A percentile compares a stretch with the other conserved stretches of the same genome.
These are phyloP conservation scores for Brachypodium distachyon DNA, from an alignment of 202 grass and related monocot species.

Conservation along the genomic window DNA sequence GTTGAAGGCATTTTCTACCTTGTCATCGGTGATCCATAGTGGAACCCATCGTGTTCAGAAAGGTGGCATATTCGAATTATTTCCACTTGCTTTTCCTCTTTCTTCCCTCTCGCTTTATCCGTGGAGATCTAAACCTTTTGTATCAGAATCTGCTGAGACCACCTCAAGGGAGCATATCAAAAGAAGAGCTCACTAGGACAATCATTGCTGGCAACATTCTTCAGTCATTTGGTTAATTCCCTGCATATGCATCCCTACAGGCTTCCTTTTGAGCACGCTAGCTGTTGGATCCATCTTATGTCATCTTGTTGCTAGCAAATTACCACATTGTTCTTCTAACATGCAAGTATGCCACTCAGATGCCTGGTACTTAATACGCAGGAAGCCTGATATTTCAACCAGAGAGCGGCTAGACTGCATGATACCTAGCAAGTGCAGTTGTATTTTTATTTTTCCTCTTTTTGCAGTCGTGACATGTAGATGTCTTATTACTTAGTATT, in stretches of 20 bases:
- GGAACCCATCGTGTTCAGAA: slow-evolving; percentile 25
- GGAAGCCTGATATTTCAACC: neutral
- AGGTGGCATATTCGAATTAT: slow-evolving; percentile 47
- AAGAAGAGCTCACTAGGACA: slow-evolving; percentile 37
- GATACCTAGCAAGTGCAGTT: slow-evolving; percentile 1
- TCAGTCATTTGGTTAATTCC: slow-evolving; percentile 45
- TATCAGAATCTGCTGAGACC: slow-evolving; percentile 43
- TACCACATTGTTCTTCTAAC: neutral
- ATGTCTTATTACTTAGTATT: neutral
- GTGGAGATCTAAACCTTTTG: slow-evolving; percentile 34
- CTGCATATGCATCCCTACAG: slow-evolving; percentile 25
- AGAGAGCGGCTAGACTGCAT: neutral
- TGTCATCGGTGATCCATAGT: neutral
- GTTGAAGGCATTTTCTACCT: slow-evolving; percentile 1
- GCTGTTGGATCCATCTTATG: slow-evolving; percentile 8
- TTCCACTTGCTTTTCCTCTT: slow-evolving; percentile 10
- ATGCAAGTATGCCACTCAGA: neutral
- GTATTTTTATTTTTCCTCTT: slow-evolving; percentile 1
- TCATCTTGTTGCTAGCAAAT: slow-evolving; percentile 24
- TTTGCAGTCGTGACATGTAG: neutral
- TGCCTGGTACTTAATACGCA: neutral
- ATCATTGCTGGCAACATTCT: slow-evolving; percentile 67
- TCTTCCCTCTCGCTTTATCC: slow-evolving; percentile 17
- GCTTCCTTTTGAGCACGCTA: slow-evolving; percentile 23
- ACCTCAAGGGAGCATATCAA: slow-evolving; percentile 34